Evolutionary conservation across 2,329 filamentous ascomycete species (phyloP).

Genomic region (Xylaria sp.): DNA sequence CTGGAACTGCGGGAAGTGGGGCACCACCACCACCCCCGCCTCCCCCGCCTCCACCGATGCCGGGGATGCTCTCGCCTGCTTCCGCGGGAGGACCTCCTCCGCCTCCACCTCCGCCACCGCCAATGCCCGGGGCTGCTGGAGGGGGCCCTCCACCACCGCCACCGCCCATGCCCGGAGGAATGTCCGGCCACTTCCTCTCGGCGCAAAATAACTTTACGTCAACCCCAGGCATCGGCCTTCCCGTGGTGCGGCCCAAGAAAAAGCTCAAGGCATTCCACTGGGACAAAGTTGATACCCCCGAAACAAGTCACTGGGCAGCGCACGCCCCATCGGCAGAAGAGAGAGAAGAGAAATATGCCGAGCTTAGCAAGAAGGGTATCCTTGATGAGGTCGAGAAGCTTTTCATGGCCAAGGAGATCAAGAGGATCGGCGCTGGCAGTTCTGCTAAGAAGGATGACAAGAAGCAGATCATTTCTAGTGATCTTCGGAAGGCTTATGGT

Average conservation of each 20-base stretch:
- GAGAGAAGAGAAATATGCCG: slow-evolving; percentile 93
- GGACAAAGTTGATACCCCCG: slow-evolving; percentile 95
- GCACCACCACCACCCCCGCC: slow-evolving; percentile 45
- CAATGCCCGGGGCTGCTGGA: slow-evolving; percentile 42
- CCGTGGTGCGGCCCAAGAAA: slow-evolving; percentile 91
- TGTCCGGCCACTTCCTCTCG: slow-evolving; percentile 76
- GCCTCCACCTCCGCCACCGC: slow-evolving; percentile 48
- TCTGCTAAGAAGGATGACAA: slow-evolving; percentile 91
- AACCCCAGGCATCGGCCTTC: slow-evolving; percentile 66
- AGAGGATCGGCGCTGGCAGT: slow-evolving; percentile 71
- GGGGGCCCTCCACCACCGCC: slow-evolving; percentile 51
- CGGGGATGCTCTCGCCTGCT: slow-evolving; percentile 33
- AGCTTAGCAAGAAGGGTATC: slow-evolving; percentile 91
- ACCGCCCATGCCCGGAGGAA: slow-evolving; percentile 67
- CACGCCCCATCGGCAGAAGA: slow-evolving; percentile 84
- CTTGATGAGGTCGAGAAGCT: slow-evolving; percentile 96
- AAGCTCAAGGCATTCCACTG: slow-evolving; percentile 99
- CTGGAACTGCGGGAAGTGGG: slow-evolving; percentile 32
- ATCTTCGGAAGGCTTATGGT: slow-evolving; percentile 86
- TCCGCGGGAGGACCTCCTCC: slow-evolving; percentile 26
- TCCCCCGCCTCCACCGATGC: slow-evolving; percentile 41
- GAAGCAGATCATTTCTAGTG: slow-evolving; percentile 93
- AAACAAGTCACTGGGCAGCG: slow-evolving; percentile 89
- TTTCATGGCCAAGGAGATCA: slow-evolving; percentile 97
- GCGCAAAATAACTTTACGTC: slow-evolving; percentile 60